Base-by-base conservation (phyloP, 768 basidiomycete species). In the Russula emetica region DNA sequence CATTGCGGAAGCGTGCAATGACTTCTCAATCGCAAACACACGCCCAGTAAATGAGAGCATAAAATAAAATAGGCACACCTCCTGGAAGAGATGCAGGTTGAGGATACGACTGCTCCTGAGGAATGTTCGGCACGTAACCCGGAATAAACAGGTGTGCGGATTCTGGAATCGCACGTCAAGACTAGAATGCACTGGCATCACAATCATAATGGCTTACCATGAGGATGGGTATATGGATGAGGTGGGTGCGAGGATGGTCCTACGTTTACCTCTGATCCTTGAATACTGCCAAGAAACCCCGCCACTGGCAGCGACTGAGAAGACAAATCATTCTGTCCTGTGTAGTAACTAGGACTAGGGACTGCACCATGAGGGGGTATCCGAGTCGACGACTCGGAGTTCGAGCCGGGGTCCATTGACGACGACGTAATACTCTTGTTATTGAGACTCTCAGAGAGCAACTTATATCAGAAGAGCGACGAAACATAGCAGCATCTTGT, bases 391-490 rank as follows among this genome's bases (percentile, higher is more conserved):
- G 22, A 18, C 9, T 8, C 11, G 13, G 47, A 9, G 49, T 18
- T 38, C 36, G 8, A n/a, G 47, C 5, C 5, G 26, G 24, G 22
- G 16, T 20, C 24, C 58, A 59, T 36, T 20, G 24, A 26, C 1
- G 20, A 38, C 28, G 36, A 20, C 9, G 22, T 5, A 7, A 10
- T 47, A 40, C 22, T 50, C 22, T 22, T 20, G 10, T 28, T 13
- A 13, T 58, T 20, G 0, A 16, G 10, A 26, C 24, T n/a, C 20
- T 38, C 34, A 59, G 26, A 40, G 36, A 36, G 34, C 22, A 4
- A 49, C 47, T 59, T 59, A 38, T 51, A 59, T 20, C 26, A 5
- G 30, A 51, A 59, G n/a, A 38, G 22, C 30, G 18, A 30, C n/a
- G 22, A 22, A 11, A 42, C 11, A 32, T 28, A 22, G 55, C 28